Conservation (phyloP, 441 rosid genomes). For the Populus hybrid region DNA sequence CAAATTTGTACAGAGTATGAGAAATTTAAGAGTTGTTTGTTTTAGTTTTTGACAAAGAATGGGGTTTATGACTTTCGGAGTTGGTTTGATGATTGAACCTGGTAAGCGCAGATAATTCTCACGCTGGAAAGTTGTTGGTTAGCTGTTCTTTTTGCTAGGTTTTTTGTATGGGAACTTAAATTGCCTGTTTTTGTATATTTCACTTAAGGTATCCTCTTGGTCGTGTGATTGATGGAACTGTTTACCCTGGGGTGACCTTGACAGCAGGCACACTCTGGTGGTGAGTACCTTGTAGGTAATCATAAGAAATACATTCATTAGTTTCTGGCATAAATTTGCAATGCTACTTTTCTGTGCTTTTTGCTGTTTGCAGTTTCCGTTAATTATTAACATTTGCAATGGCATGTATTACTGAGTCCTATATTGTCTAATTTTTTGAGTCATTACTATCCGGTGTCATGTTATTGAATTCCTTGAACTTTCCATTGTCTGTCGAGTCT, state of each 20-base stretch:
- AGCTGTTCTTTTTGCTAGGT: not conserved
- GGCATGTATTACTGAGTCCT: not conserved
- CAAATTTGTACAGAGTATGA: constrained; percentile 7
- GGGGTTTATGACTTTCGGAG: constrained; percentile 99
- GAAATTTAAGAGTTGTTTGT: constrained; percentile 17
- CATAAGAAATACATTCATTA: not conserved
- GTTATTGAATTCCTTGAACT: constrained; percentile 78
- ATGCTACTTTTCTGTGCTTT: not conserved
- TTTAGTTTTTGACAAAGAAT: constrained; percentile 90
- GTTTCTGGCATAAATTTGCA: not conserved
- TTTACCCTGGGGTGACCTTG: constrained; percentile 96
- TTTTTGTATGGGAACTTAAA: not conserved
- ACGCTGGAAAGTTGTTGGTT: not conserved
- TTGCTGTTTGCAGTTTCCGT: not conserved
- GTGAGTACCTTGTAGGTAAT: constrained; percentile 43
- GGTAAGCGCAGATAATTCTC: constrained; percentile 48
- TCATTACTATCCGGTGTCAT: constrained; percentile 32
- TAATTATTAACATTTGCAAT: constrained; percentile 3
- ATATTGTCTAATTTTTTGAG: constrained; percentile 11
- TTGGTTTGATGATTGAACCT: constrained; percentile 99
- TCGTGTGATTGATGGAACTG: constrained; percentile 99
- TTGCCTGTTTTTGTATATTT: constrained; percentile 2
- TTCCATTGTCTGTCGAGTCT: constrained; percentile 97
- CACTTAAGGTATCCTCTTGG: constrained; percentile 93
- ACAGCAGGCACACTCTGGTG: constrained; percentile 98